phyloP scores from a whole-genome alignment of 352 stramenopile genomes.

The Phytophthora hibernalis region DNA sequence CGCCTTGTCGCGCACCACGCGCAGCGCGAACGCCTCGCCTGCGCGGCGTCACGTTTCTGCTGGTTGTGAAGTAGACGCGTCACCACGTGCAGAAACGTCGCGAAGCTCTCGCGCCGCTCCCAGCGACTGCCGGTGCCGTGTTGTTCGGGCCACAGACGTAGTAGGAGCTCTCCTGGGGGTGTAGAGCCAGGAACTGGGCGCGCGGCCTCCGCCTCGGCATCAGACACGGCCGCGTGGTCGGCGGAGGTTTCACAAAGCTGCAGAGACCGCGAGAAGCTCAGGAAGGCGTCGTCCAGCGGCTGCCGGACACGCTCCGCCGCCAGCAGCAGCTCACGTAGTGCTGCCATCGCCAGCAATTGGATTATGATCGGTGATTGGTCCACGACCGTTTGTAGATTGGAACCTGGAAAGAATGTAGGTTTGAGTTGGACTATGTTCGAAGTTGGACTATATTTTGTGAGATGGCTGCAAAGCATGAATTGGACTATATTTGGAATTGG shows the following conservation, averaged over 20 bases:
- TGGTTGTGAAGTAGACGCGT: conserved; percentile 52
- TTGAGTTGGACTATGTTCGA: too few species aligned
- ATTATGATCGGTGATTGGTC: conserved; percentile 10
- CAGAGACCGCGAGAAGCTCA: conserved; percentile 45
- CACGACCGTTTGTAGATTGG: not conserved
- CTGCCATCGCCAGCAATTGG: conserved; percentile 17
- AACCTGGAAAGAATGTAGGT: too few species aligned
- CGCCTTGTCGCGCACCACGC: conserved; percentile 74
- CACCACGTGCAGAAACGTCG: conserved; percentile 67
- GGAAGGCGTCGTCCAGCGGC: conserved; percentile 63
- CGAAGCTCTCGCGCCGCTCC: conserved; percentile 74
- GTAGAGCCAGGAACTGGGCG: conserved; percentile 57
- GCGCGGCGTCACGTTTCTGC: conserved; percentile 29
- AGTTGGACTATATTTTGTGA: too few species aligned
- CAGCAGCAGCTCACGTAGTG: conserved; percentile 76
- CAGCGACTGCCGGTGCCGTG: conserved; percentile 58
- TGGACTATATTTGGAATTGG: too few species aligned
- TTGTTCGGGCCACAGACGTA: conserved; percentile 73
- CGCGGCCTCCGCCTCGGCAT: conserved; percentile 22
- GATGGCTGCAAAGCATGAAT: too few species aligned
- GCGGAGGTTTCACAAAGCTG: not conserved
- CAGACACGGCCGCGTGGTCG: not conserved
- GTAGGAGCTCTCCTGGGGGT: conserved; percentile 64
- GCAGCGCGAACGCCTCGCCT: conserved; percentile 71
- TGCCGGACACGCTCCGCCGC: conserved; percentile 61